Base-by-base conservation (phyloP, 768 basidiomycete species). In the Artomyces pyxidatus region DNA sequence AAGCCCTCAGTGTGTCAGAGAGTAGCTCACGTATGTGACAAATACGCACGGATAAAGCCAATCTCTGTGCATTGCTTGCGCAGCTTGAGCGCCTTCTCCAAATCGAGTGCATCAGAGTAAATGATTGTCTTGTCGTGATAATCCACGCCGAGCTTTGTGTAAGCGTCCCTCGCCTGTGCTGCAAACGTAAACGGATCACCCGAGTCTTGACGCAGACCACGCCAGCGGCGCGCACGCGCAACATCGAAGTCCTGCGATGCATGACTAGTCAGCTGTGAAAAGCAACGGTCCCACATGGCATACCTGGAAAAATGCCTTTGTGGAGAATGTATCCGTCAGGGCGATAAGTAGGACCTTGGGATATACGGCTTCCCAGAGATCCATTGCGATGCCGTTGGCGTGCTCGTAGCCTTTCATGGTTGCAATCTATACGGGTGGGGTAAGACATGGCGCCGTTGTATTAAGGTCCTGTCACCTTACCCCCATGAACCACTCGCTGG, bases 291-390 rank as follows among this genome's bases (percentile, higher is more conserved):
- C 19, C 35, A 37, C 4, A n/a, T 10, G 21, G 37, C 58, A 22
- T 61, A 78, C 92, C 68, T 79, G 75, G 71, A 91, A 93, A 68
- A 97, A 98, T 0, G 78, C 81, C 27, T 77, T 67, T 1, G 88
- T 89, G 6, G 93, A 88, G 66, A 96, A 98, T 0, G 96, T 99
- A 67, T 99, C 96, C 12, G 96, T 96, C 28, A 97, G 70, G 17
- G 93, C 91, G 50, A 90, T 77, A 47, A 85, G 75, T 25, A 80
- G 67, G 19, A 59, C 51, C 61, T 78, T 63, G 4, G 69, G 67
- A 58, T 87, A 84, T 37, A 85, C 81, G 41, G 77, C 66, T 61
- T 97, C 88, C 96, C 96, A 99, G 44, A 89, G 75, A 37, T 84
- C 74, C 61, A 98, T 71, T 1, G 92, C 90, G 10, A 70, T 67